Evolutionary conservation across 2,329 filamentous ascomycete genomes (phyloP), one percentile per base, ranked within the genome.

Genomic region (Cladosporium sp.): DNA sequence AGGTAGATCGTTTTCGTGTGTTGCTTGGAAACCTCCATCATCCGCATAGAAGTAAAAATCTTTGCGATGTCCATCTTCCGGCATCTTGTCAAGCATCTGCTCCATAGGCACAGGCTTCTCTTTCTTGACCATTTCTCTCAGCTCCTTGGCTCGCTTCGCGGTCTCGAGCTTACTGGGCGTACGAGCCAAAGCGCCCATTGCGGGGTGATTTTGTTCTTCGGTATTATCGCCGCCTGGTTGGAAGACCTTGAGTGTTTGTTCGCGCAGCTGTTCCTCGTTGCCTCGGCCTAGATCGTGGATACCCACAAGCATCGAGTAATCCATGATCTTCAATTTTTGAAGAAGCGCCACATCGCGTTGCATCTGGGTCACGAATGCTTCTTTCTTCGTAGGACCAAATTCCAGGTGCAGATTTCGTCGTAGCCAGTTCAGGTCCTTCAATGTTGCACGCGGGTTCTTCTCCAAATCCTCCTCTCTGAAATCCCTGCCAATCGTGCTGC

Each of bases 401-500:
- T 97, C 92, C 36, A 99, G 79, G 71, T 92, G 87, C 64, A 92
- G 82, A 68, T 95, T 86, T 65, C 93, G 83, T 64, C 92, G 85
- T 68, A 97, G 75, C 94, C 94, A 99, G 74, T 99, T 99, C 60
- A 99, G 80, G 73, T 99, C 94, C 74, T 99, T 99, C 70, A 97
- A 75, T 0, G 94, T 97, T 7, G 93, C 94, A 55, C 93, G 83
- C 0, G 94, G 93, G 69, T 99, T 97, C 68, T 88, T 86, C 64
- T 88, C 89, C 54, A 97, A 76, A 59, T 95, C 87, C 49, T 96
- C 90, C 73, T 97, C 94, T 67, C 80, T 88, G 73, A 94, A 93
- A 73, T 97, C 91, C 70, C 94, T 85, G 14, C 94, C 94, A 65
- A 97, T 86, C 0, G 93, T 97, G 6, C 94, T 97, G 8, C 94